Percentiles rank a stretch among this genome's conserved stretches.
phyloP scores from a whole-genome alignment of 176 grass and related monocot species.

The Triticum aestivum region IWGSC_CS_RefSeq_v2.1 NC_057799.1:191117024-191117523 shows the following conservation, averaged over 20 bases:
- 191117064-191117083: neutral
- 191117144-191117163: neutral
- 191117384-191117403: neutral
- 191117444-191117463: no score
- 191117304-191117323: neutral
- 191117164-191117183: slow-evolving; percentile 14
- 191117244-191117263: neutral
- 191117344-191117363: neutral
- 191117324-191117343: slow-evolving; percentile 11
- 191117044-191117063: slow-evolving; percentile 1
- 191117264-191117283: neutral
- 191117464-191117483: no score
- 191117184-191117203: neutral
- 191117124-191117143: neutral
- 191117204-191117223: neutral
- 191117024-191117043: neutral
- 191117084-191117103: neutral
- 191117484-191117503: no score
- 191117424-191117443: no score
- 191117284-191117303: slow-evolving; percentile 7
- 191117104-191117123: neutral
- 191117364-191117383: neutral
- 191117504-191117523: no score
- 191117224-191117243: neutral
- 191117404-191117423: neutral